Conservation (phyloP, 1,284 basidiomycete species). For the Coniferiporia sulphurascens region DNA sequence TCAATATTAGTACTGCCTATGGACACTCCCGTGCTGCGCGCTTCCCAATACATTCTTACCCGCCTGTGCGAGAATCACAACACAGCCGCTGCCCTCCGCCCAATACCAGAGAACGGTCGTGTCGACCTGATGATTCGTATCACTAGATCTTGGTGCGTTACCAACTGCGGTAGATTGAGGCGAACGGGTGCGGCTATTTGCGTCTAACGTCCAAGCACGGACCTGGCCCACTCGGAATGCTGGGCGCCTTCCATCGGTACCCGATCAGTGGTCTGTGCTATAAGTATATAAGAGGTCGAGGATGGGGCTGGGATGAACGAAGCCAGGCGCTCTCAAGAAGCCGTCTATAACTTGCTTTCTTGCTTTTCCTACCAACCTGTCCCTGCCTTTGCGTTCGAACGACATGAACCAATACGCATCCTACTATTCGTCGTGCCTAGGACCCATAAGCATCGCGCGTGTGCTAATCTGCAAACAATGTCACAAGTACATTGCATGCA, state of each 20-base stretch:
- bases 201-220: background rate
- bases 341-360: background rate
- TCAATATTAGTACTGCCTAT: background rate
- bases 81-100: background rate
- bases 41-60: background rate
- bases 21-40: background rate
- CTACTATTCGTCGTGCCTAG: slow-evolving; percentile 16
- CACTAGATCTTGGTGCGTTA: slow-evolving; percentile 2
- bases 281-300: slow-evolving; percentile 7
- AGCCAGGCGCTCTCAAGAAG: slow-evolving; percentile 6
- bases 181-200: background rate
- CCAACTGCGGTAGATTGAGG: slow-evolving; percentile 12
- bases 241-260: background rate
- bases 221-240: slow-evolving; percentile 4
- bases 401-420: slow-evolving; percentile 14
- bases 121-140: background rate
- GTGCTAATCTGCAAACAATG: slow-evolving; percentile 17
- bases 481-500: slow-evolving; percentile 15
- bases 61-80: background rate
- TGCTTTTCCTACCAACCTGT: background rate
- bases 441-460: slow-evolving; percentile 15
- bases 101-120: background rate
- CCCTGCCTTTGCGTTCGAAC: background rate
- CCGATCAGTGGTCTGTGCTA: background rate
- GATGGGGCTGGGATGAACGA: background rate